Evolutionary conservation across 2,329 filamentous ascomycete species (phyloP).

Genomic region (Penicillium rolfsii): DNA sequence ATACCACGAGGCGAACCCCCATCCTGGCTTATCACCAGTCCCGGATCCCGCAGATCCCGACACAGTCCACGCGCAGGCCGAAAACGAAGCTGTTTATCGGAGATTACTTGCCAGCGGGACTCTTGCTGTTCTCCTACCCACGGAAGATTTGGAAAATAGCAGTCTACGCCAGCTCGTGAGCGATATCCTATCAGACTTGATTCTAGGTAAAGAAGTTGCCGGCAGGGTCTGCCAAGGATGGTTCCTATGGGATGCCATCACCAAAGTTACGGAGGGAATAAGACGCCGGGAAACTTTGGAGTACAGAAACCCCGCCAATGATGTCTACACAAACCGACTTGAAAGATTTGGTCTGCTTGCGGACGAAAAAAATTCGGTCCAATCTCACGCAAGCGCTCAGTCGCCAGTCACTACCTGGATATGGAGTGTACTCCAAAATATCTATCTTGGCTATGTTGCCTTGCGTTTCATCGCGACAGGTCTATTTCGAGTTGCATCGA

Average conservation of each 20-base stretch:
- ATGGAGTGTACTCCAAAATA: conserved; percentile 58
- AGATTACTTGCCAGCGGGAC: conserved; percentile 84
- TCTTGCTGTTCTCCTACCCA: conserved; percentile 81
- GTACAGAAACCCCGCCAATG: conserved; percentile 13
- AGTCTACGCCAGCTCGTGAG: conserved; percentile 81
- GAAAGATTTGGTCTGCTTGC: conserved; percentile 62
- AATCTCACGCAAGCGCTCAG: conserved; percentile 37
- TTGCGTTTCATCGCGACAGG: conserved; percentile 68
- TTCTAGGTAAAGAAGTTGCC: conserved; percentile 79
- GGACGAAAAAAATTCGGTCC: conserved; percentile 34
- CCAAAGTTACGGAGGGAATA: conserved; percentile 58
- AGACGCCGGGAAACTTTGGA: conserved; percentile 7
- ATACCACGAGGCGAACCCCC: conserved; percentile 82
- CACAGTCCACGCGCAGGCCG: conserved; percentile 63
- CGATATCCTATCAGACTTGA: conserved; percentile 87
- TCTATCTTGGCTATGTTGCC: conserved; percentile 59
- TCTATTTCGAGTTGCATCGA: conserved; percentile 68
- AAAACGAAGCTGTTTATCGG: conserved; percentile 82
- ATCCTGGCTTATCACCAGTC: conserved; percentile 78
- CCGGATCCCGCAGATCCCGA: conserved; percentile 60
- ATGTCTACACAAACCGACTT: conserved; percentile 48
- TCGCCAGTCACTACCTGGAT: conserved; percentile 45
- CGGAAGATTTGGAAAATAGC: conserved; percentile 86
- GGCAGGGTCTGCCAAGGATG: conserved; percentile 83
- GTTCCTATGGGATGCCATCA: conserved; percentile 83